phyloP scores from a whole-genome alignment of 2,329 filamentous ascomycete genomes.

The Colletotrichum caudatum region DNA sequence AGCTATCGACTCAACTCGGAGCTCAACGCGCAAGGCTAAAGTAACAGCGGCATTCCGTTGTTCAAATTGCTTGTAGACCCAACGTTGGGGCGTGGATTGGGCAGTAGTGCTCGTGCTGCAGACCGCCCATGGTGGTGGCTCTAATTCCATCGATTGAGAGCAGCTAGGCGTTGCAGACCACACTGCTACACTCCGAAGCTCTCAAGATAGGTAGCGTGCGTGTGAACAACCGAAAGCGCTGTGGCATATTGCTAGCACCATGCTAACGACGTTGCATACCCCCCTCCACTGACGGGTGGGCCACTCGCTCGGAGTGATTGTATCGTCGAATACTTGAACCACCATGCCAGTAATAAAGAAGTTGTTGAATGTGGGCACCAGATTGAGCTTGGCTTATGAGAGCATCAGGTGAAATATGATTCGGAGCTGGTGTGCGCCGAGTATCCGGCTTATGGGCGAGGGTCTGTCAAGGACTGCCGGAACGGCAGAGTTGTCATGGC shows the following conservation, averaged over 20 bases:
- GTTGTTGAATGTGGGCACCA: constrained; percentile 16
- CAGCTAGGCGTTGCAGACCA: constrained; percentile 18
- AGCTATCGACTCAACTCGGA: background rate
- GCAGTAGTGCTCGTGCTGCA: constrained; percentile 1
- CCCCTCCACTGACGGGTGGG: background rate
- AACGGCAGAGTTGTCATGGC: constrained; percentile 1
- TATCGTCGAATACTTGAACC: background rate
- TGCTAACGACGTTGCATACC: constrained; percentile 2
- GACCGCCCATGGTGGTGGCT: background rate
- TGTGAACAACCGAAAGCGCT: constrained; percentile 5
- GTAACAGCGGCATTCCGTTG: background rate
- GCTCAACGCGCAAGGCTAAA: background rate
- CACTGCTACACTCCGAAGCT: background rate
- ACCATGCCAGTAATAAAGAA: background rate
- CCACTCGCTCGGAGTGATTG: too few relatives aligned
- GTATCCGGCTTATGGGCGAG: background rate
- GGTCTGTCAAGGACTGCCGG: constrained; percentile 17
- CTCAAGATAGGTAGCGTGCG: constrained; percentile 24
- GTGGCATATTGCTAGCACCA: constrained; percentile 6
- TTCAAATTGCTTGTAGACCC: background rate
- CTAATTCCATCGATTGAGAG: background rate
- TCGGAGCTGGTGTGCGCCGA: constrained; percentile 11
- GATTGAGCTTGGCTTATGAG: constrained; percentile 20
- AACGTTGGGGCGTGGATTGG: background rate
- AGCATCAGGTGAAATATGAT: constrained; percentile 5